phyloP scores from a whole-genome alignment of 768 basidiomycete genomes.

The Lactarius evosmus region DNA sequence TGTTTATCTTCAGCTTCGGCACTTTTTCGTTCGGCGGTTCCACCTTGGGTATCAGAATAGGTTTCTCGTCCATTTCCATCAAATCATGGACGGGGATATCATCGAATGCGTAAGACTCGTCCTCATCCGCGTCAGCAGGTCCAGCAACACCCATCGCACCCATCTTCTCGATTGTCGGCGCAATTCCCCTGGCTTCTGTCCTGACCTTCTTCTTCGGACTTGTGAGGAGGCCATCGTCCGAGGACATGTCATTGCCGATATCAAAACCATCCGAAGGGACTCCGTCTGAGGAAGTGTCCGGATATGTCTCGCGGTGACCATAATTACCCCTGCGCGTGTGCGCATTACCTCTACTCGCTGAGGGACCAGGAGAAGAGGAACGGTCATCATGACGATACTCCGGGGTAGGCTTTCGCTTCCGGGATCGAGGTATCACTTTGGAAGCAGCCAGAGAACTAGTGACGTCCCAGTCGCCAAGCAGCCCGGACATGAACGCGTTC shows the following conservation, averaged over 20 bases:
- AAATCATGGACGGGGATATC: constrained; percentile 58
- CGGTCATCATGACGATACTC: constrained; percentile 27
- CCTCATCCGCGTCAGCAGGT: constrained; percentile 22
- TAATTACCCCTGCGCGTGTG: constrained; percentile 10
- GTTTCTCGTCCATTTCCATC: constrained; percentile 58
- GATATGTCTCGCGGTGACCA: constrained; percentile 26
- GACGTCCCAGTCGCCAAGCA: constrained; percentile 71
- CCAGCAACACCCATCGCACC: constrained; percentile 58
- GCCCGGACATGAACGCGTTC: constrained; percentile 80
- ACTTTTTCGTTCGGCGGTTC: constrained; percentile 31
- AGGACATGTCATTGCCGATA: constrained; percentile 32
- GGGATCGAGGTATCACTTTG: constrained; percentile 37
- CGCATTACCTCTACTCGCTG: constrained; percentile 16
- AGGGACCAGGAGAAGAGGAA: constrained; percentile 31
- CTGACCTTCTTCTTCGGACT: constrained; percentile 71
- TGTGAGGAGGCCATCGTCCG: constrained; percentile 58
- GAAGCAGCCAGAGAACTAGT: constrained; percentile 40
- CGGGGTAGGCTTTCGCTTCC: constrained; percentile 69
- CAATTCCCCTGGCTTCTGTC: constrained; percentile 43
- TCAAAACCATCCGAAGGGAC: constrained; percentile 31
- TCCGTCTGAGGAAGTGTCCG: constrained; percentile 36
- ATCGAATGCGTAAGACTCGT: constrained; percentile 45
- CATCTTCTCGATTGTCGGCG: constrained; percentile 57
- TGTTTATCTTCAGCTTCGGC: constrained; percentile 30
- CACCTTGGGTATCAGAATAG: constrained; percentile 37